Conservation (phyloP, 1,139 yeast genomes). For the Suhomyces bolitotheri region DNA sequence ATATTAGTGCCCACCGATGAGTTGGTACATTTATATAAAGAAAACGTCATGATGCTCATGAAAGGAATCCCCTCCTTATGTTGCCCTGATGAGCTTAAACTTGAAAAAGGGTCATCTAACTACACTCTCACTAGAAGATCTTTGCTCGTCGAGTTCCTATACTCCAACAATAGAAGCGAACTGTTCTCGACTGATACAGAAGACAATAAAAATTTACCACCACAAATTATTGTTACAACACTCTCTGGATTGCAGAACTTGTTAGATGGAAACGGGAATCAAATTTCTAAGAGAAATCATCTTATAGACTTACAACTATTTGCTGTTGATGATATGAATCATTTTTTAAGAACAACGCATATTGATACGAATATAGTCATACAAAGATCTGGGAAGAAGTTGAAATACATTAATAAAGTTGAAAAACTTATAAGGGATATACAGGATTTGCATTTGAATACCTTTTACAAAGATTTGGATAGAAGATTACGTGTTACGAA, state of each 20-base stretch:
- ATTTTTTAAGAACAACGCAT: slow-evolving; percentile 18
- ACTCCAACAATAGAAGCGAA: slow-evolving; percentile 6
- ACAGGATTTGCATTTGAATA: slow-evolving; percentile 17
- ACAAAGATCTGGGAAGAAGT: slow-evolving; percentile 12
- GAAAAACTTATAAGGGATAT: slow-evolving; percentile 16
- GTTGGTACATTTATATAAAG: slow-evolving; percentile 23
- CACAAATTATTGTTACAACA: slow-evolving; percentile 29
- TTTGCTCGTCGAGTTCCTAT: slow-evolving; percentile 21
- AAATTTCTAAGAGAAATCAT: slow-evolving; percentile 4
- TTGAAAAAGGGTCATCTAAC: slow-evolving; percentile 8
- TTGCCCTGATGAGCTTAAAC: slow-evolving; percentile 24
- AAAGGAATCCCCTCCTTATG: slow-evolving; percentile 25
- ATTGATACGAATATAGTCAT: slow-evolving; percentile 12
- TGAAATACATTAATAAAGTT: slow-evolving; percentile 15
- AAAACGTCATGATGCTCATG: slow-evolving; percentile 16
- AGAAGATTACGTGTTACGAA: slow-evolving; percentile 9
- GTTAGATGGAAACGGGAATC: slow-evolving; percentile 1
- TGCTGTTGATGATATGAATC: slow-evolving; percentile 29
- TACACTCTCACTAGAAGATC: slow-evolving; percentile 24
- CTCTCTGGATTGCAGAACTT: slow-evolving; percentile 16
- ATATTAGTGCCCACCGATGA: slow-evolving; percentile 33
- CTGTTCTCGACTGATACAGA: slow-evolving; percentile 6
- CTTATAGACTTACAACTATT: slow-evolving; percentile 19
- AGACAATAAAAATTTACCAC: slow-evolving; percentile 7
- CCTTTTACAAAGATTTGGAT: slow-evolving; percentile 10